These are phyloP conservation scores for Aspergillus mulundensis DNA, from an alignment of 495 filamentous ascomycete genomes.

Conservation along the genomic window DNA sequence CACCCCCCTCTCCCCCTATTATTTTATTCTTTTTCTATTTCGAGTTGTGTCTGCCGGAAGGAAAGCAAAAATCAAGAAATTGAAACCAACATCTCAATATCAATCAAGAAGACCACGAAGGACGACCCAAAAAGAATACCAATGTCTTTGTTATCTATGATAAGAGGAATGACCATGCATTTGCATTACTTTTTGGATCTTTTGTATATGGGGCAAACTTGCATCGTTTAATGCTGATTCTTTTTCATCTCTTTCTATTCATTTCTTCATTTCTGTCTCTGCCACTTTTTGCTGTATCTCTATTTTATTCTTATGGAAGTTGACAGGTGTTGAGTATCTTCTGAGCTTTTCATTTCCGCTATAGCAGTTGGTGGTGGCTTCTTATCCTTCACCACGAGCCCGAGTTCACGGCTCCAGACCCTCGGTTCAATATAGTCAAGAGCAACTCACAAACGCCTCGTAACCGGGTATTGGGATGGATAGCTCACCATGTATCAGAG, in stretches of 20 bases:
- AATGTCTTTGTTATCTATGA: conserved; percentile 26
- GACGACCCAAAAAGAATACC: conserved; percentile 31
- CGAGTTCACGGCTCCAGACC: neutral
- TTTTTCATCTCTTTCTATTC: conserved; percentile 9
- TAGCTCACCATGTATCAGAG: too few relatives aligned
- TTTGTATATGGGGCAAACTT: conserved; percentile 39
- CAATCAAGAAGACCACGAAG: conserved; percentile 20
- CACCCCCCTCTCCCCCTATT: conserved; percentile 16
- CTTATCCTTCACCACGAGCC: too few relatives aligned
- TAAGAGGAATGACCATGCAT: conserved; percentile 44
- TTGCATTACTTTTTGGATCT: conserved; percentile 40
- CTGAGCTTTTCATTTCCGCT: neutral
- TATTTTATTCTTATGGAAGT: conserved; percentile 3
- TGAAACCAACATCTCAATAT: conserved; percentile 2
- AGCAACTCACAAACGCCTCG: too few relatives aligned
- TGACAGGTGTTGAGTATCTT: conserved; percentile 1
- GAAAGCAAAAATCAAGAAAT: conserved; percentile 17
- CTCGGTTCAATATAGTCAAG: neutral
- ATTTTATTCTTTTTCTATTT: conserved; percentile 27
- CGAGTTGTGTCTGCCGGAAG: conserved; percentile 21
- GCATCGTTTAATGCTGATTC: conserved; percentile 36
- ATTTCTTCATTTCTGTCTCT: conserved; percentile 5
- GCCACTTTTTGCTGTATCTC: conserved; percentile 3
- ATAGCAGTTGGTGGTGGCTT: too few relatives aligned
- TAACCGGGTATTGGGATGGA: too few relatives aligned